Evolutionary conservation across 1,284 basidiomycete species (phyloP).

Genomic region (Cryptococcus sp.): DNA sequence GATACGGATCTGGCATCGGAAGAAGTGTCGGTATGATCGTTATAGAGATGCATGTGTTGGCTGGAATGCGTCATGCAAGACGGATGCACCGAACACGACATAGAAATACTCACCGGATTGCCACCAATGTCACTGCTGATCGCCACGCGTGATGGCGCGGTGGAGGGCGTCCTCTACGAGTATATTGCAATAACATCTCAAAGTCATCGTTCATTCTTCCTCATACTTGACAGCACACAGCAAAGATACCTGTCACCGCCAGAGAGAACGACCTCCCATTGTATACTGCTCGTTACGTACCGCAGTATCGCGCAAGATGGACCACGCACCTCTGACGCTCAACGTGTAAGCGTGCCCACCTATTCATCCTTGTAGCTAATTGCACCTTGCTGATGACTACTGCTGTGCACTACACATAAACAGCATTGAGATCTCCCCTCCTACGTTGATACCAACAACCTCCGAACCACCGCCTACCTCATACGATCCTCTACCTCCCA

Average conservation of each 20-base stretch:
- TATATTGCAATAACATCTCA: background rate
- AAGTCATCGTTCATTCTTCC: background rate
- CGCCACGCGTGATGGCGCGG: background rate
- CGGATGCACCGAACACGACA: too few species aligned
- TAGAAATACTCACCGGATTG: too few species aligned
- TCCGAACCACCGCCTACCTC: slow-evolving; percentile 8
- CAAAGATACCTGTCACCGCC: background rate
- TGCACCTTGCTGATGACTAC: background rate
- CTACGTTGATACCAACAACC: slow-evolving; percentile 16
- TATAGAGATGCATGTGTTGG: too few species aligned
- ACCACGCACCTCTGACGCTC: slow-evolving; percentile 30
- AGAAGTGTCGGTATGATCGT: too few species aligned
- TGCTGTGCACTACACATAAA: background rate
- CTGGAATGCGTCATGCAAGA: too few species aligned
- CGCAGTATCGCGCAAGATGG: slow-evolving; percentile 21
- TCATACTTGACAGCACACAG: background rate
- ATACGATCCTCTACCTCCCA: slow-evolving; percentile 5
- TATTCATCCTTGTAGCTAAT: background rate
- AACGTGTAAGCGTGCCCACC: slow-evolving; percentile 24
- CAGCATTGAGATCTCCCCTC: slow-evolving; percentile 25
- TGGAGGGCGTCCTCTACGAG: slow-evolving; percentile 1
- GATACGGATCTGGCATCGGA: too few species aligned
- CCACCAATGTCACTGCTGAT: too few species aligned
- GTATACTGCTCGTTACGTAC: background rate
- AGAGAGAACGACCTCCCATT: background rate